Evolutionary conservation across 2,329 filamentous ascomycete species (phyloP), one percentile per base, ranked within the genome.

Genomic region (Ceratocystis cubensis): DNA sequence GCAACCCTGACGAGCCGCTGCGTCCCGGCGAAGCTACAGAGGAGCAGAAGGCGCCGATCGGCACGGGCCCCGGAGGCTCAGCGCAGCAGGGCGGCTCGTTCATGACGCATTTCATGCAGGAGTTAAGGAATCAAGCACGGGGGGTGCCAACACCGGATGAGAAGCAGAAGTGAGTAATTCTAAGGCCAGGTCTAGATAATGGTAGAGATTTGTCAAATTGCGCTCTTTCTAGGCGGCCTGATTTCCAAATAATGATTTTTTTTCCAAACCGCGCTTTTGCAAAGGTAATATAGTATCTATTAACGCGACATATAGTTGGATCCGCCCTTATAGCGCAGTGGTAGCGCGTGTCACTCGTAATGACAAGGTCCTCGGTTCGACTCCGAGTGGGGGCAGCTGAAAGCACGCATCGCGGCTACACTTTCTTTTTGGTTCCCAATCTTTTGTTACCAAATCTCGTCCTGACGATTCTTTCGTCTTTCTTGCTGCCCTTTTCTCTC

Each of bases 21-120:
- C 75, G 76, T 0, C 80, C 76, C 0, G 82, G 81, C 57, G 79
- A 84, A 70, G 81, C 81, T 1, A 82, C 80, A 20, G 75, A 75
- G 0, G 72, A 74, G 30, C 68, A 71, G 3, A 62, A 56, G 15
- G 69, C 66, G 4, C 70, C 71, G 5, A 62, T 70, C 0, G 2
- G 53, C 75, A 1, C 81, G 81, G 57, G 79, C 84, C 70, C 81
- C 81, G 1, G 81, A 79, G 25, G 75, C 75, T 37, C 33, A 37
- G 0, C 72, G 74, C 30, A 67, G 71, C 3, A 63, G 5, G 62
- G 70, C 0, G 69, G 71, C 6, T 70, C 70, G 2, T 83, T 83
- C 67, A 48, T 80, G 1, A 76, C 73, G 44, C 76, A 82, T 69
- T 84, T 84, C 57, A 22, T 78, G 45, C 75, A 81, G 8, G 81